Evolutionary conservation across 1,284 basidiomycete species (phyloP), one percentile per base, ranked within the genome.

Genomic region (Phellinidium pouzarii): DNA sequence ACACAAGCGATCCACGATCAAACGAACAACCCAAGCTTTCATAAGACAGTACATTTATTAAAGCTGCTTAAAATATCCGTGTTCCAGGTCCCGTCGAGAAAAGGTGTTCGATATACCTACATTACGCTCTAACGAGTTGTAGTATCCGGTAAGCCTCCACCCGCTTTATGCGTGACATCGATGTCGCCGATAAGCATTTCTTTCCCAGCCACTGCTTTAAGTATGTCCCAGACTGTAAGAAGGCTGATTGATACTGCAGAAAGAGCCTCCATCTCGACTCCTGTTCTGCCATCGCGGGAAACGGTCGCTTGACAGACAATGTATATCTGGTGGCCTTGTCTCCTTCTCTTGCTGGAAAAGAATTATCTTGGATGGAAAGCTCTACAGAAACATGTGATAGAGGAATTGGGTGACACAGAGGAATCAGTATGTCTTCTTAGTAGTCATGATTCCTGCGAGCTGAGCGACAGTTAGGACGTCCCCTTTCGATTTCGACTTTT

Each of bases 211-310:
- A 93, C 84, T 4, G 88, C 87, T 68, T 94, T 94, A 41, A 91
- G 74, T 91, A 94, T 94, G 64, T 94, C 92, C 91, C 91, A 94
- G 19, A 93, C 80, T 0, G 90, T 91, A 56, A 93, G 69, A 40
- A 89, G 74, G 3, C 84, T 84, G n/a, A 86, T 74, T 3, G 81
- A 85, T 11, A 89, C 89, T 19, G 84, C 87, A 20, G 86, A 91
- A 54, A 94, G 65, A n/a, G 91, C 92, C 69, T 94, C 91, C 91
- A 94, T 94, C 72, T 94, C 91, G 22, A 94, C 91, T 0, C 91
- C 91, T 4, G 90, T 92, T 64, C 82, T 84, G 1, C 88, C 87
- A 61, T 84, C 79, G 60, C 85, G 88, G 38, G 80, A 74, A 22
- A 87, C 84, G 4, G 79, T 84, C 22, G 83, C 84, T 27, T 68